These are phyloP conservation scores for Ochromonadaceae sp. DNA, from an alignment of 352 stramenopile genomes.

Conservation along the genomic window DNA sequence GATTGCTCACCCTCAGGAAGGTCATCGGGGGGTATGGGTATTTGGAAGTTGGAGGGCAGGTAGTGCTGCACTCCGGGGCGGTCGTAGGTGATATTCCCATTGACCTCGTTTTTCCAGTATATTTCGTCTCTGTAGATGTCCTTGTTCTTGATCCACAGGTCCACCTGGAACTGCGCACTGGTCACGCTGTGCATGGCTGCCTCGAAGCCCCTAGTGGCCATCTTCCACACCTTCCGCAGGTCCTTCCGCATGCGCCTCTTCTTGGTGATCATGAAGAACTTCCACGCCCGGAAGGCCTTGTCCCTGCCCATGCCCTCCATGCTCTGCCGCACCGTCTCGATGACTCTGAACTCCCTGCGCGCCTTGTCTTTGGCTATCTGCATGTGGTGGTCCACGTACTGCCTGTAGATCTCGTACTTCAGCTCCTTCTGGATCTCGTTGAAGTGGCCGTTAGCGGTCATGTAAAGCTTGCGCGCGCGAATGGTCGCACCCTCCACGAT, in stretches of 20 bases:
- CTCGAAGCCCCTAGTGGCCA: neutral
- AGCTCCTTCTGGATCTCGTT: conserved; percentile 7
- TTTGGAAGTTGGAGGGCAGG: conserved; percentile 8
- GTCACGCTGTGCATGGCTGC: neutral
- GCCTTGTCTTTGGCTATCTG: neutral
- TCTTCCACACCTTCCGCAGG: neutral
- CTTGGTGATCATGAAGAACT: neutral
- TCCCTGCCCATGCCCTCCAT: neutral
- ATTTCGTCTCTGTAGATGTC: neutral
- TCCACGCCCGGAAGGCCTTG: neutral
- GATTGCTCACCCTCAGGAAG: no score
- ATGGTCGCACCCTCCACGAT: neutral
- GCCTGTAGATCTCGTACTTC: neutral
- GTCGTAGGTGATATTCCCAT: conserved; percentile 1
- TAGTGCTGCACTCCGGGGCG: neutral
- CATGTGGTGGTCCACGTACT: neutral
- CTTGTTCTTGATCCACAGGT: neutral
- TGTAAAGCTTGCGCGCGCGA: neutral
- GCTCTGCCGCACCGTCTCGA: neutral
- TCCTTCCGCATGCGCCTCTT: neutral
- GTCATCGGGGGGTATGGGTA: neutral
- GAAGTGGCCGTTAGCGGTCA: neutral
- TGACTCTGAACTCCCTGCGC: neutral
- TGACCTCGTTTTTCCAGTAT: neutral
- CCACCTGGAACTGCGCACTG: neutral